Base-by-base conservation (phyloP, 2,329 filamentous ascomycete genomes). In the Onygenales sp. region DNA sequence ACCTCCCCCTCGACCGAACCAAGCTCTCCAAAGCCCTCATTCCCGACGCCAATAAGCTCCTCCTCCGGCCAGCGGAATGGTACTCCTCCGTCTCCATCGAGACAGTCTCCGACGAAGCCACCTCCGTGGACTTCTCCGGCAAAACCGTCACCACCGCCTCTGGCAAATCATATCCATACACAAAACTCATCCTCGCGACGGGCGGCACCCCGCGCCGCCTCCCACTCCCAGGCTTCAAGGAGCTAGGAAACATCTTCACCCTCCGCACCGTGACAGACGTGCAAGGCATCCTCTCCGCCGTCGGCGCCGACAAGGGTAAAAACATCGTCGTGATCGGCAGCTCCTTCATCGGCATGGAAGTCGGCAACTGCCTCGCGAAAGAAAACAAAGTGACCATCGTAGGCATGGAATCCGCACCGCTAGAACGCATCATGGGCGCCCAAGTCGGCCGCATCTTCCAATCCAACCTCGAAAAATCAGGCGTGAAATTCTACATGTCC, bases 301-400 rank as follows among this genome's bases (percentile, higher is more conserved):
- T 95, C 46, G 89, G 89, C 6, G 9, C 31, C 6, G 74, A 80
- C 33, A 82, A 88, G 43, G 86, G 87, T 65, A 96, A 95, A 78
- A 96, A 95, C 70, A 83, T 98, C 59, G 89, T 95, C 46, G 78
- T 98, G 11, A 78, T 98, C 52, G 93, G 93, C 42, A 92, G 87
- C 55, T 95, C 89, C 0, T 98, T 98, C 70, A 98, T 98, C 65
- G 93, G 93, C 42, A 94, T 98, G 87, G 93, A 98, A 70, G 82
- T 94, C n/a, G 92, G 87, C 56, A 93, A 91, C 58, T 85, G 75
- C 51, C 74, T 94, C 0, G 84, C 86, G 44, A 86, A 86, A 62
- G 86, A 86, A 62, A 95, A 98, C 67, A 74, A 84, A 7, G 90
- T 98, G 13, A 86, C 86, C 6, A 83, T 97, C 42, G 77, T 98